Base-by-base conservation (phyloP, 1,284 basidiomycete genomes). In the Marasmius tenuissimus region DNA sequence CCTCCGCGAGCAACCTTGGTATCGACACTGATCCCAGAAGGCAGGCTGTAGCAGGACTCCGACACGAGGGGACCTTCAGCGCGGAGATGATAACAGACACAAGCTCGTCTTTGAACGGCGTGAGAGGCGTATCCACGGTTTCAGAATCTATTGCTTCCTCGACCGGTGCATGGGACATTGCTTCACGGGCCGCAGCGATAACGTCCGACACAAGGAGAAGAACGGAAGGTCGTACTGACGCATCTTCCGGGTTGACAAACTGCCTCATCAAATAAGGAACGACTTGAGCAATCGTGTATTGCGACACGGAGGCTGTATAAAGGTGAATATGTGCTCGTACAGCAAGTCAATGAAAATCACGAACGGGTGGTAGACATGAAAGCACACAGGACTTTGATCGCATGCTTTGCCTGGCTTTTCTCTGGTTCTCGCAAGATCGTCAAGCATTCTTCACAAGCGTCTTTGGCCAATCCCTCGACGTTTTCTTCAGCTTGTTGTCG, bases 321-420 rank as follows among this genome's bases (percentile, higher is more conserved):
- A 39, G 62, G 11, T 61, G 12, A 40, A 40, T 12, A 65, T 27
- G 47, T 33, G 11, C 20, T 59, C 35, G n/a, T 57, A 57, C 38
- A 38, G 12, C 33, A 57, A 57, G 39, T 18, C 40, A 56, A 56
- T 49, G 52, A 20, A 61, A 55, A 14, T 5, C 0, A 82, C 89
- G 61, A 68, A 95, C 94, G 82, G 11, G 91, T 92, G 9, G 89
- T 89, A 20, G 83, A 78, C 71, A 94, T 81, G 67, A 96, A 84
- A 0, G 88, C 84, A 62, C 89, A 89, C 16, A 98, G 75, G 20
- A 94, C 85, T 71, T 92, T 93, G 51, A 89, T 89, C 0, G 94
- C 93, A 52, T 91, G 88, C 67, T 88, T 87, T 0, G 95, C 94
- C 72, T 94, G 91, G 71, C 85, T 91, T 77, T 97, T 98, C 74